phyloP scores from a whole-genome alignment of 164 flowering plant species.

The Dillenia suffruticosa region DNA sequence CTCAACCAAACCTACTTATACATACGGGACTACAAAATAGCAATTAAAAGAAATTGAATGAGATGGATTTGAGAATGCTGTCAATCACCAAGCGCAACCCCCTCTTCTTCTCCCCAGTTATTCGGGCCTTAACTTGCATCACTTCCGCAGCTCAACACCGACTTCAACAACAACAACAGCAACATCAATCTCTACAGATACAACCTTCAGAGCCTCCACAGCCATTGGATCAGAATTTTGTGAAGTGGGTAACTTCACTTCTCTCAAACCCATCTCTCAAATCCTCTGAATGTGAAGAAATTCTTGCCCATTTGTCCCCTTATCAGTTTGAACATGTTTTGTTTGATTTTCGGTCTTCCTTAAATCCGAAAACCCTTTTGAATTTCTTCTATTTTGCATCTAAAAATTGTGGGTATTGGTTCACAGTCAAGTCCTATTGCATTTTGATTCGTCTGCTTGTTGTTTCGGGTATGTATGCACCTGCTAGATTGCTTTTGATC shows the following conservation, averaged over 20 bases:
- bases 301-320: constrained; percentile 36
- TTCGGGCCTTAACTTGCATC: constrained; percentile 21
- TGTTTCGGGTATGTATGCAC: constrained; percentile 21
- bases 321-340: constrained; percentile 43
- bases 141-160: constrained; percentile 10
- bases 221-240: constrained; percentile 9
- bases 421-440: constrained; percentile 59
- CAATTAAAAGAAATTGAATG: too few species aligned
- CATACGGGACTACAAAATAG: too few species aligned
- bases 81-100: constrained; percentile 2
- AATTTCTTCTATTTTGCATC: constrained; percentile 56
- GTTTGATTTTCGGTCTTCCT: constrained; percentile 16
- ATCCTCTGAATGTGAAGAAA: constrained; percentile 27
- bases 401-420: constrained; percentile 26
- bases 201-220: neutral
- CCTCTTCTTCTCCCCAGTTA: constrained; percentile 10
- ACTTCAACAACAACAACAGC: constrained; percentile 1
- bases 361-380: constrained; percentile 51
- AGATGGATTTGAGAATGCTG: constrained; percentile 28
- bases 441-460: constrained; percentile 49
- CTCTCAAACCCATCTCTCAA: constrained; percentile 50
- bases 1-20: too few species aligned
- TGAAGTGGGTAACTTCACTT: constrained; percentile 29
- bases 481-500: constrained; percentile 60
- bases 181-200: neutral